phyloP scores from a whole-genome alignment of 2,329 filamentous ascomycete genomes.

The Alternaria hordeiaustralica region DNA sequence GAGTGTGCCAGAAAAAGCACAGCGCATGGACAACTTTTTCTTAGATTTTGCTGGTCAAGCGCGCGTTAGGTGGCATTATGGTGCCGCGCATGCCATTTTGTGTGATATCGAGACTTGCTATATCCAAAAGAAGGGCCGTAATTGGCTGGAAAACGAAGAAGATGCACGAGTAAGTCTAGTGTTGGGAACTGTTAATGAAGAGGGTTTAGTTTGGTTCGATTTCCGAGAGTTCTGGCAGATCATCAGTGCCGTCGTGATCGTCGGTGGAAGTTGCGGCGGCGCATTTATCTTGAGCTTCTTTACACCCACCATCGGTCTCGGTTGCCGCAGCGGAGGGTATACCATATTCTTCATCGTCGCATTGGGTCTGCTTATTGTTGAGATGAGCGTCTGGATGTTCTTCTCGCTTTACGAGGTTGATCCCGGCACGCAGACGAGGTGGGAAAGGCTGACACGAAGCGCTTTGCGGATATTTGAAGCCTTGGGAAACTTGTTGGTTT shows the following conservation, averaged over 20 bases:
- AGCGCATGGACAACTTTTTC: conserved; percentile 47
- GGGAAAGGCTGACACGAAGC: no score
- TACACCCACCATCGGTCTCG: conserved; percentile 56
- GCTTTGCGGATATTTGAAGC: no score
- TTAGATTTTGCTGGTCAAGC: conserved; percentile 48
- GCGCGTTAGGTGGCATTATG: conserved; percentile 48
- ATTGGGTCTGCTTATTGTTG: conserved; percentile 45
- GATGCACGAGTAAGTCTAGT: conserved; percentile 46
- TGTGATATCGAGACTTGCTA: conserved; percentile 52
- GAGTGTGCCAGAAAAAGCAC: conserved; percentile 26
- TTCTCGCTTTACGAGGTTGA: no score
- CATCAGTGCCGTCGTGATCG: conserved; percentile 44
- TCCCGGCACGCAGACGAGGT: no score
- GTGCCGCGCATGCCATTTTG: conserved; percentile 53
- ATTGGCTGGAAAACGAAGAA: conserved; percentile 48
- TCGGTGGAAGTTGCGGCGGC: conserved; percentile 46
- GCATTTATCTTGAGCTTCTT: conserved; percentile 53
- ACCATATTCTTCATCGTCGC: conserved; percentile 49
- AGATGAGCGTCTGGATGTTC: conserved; percentile 48
- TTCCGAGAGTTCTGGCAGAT: conserved; percentile 55
- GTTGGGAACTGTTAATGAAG: conserved; percentile 42
- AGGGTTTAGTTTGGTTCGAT: conserved; percentile 52
- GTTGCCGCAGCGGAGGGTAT: conserved; percentile 52
- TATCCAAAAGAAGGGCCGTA: conserved; percentile 46
- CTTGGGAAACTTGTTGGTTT: no score